phyloP scores from a whole-genome alignment of 2,329 filamentous ascomycete species.

The Cercospora nicotianae region DNA sequence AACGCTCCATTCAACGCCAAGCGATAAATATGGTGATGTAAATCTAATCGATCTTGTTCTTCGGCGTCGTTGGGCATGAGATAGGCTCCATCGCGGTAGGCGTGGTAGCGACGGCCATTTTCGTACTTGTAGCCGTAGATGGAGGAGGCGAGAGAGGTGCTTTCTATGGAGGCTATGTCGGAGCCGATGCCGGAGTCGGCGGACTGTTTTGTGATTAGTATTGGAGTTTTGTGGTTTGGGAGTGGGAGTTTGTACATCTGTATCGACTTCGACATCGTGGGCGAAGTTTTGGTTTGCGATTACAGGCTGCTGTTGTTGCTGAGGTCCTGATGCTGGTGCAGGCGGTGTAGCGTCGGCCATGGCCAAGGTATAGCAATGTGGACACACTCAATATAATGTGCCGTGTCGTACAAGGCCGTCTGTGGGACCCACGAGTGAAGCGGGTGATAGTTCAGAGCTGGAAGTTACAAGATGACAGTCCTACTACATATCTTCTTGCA shows the following conservation, averaged over 20 bases:
- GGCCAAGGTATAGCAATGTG: neutral
- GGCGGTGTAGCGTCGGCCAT: neutral
- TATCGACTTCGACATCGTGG: conserved; percentile 11
- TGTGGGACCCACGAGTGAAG: neutral
- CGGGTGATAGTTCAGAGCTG: neutral
- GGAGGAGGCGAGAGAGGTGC: conserved; percentile 20
- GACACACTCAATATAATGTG: neutral
- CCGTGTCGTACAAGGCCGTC: neutral
- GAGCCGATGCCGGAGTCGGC: conserved; percentile 17
- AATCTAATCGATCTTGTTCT: conserved; percentile 31
- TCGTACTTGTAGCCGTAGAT: conserved; percentile 22
- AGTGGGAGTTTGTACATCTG: conserved; percentile 4
- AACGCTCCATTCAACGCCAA: conserved; percentile 19
- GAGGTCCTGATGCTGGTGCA: neutral
- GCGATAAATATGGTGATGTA: conserved; percentile 25
- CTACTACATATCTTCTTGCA: neutral
- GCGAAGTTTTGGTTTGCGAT: conserved; percentile 3
- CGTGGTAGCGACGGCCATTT: conserved; percentile 25
- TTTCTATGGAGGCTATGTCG: conserved; percentile 15
- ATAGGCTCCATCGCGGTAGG: conserved; percentile 27
- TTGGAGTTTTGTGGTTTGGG: neutral
- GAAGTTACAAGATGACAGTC: neutral
- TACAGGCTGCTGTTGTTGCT: neutral
- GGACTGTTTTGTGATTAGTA: neutral
- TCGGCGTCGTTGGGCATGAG: conserved; percentile 31